These are phyloP conservation scores for Hyphodiscus hymeniophilus DNA, from an alignment of 495 filamentous ascomycete species.

Conservation along the genomic window DNA sequence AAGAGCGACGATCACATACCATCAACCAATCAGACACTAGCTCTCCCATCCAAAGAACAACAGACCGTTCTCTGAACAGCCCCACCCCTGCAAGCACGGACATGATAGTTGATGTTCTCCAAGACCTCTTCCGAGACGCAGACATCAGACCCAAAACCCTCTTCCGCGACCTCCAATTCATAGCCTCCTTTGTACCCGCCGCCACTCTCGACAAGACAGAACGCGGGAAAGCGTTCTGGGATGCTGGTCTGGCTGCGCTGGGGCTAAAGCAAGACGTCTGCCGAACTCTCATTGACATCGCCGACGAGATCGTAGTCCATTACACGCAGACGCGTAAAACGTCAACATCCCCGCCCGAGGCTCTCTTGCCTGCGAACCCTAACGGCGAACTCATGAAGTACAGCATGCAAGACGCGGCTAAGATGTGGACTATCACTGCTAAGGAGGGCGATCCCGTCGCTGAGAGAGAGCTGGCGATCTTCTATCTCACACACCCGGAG, in stretches of 20 bases:
- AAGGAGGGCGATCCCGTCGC: constrained; percentile 88
- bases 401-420: constrained; percentile 75
- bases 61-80: constrained; percentile 27
- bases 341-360: constrained; percentile 21
- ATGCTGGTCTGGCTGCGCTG: constrained; percentile 81
- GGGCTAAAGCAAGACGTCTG: constrained; percentile 85
- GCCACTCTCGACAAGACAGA: constrained; percentile 77
- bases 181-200: constrained; percentile 82
- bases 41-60: constrained; percentile 24
- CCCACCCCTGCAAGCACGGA: constrained; percentile 50
- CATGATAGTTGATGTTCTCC: constrained; percentile 70
- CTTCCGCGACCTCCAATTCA: constrained; percentile 92
- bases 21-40: constrained; percentile 28
- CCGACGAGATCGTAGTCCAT: constrained; percentile 61
- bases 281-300: constrained; percentile 81
- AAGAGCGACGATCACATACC: constrained; percentile 57
- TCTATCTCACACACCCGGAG: constrained; percentile 90
- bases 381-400: constrained; percentile 31
- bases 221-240: constrained; percentile 88
- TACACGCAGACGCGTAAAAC: constrained; percentile 45
- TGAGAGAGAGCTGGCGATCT: constrained; percentile 89
- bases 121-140: constrained; percentile 67
- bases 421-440: constrained; percentile 90
- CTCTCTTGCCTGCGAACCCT: constrained; percentile 9
- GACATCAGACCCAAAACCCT: constrained; percentile 80